Conservation (phyloP, 495 filamentous ascomycete species). For the Achaetomiella virescens region DNA sequence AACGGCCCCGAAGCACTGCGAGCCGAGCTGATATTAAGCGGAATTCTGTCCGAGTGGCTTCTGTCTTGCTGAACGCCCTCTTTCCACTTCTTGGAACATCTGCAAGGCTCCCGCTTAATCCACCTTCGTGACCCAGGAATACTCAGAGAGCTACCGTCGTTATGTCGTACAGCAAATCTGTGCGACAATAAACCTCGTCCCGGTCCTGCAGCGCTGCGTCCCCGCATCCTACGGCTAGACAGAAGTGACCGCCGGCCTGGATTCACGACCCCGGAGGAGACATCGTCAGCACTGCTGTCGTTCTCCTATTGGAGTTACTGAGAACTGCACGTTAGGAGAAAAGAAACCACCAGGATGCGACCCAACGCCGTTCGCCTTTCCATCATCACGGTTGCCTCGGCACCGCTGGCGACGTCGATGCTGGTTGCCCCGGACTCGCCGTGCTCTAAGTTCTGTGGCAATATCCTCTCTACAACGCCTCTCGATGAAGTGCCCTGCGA, state of each 20-base stretch:
- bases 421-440: conserved; percentile 35
- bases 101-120: not conserved
- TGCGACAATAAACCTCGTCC: conserved; percentile 21
- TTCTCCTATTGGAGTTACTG: not conserved
- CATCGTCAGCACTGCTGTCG: not conserved
- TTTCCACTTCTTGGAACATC: not conserved
- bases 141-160: conserved; percentile 7
- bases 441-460: conserved; percentile 41
- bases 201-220: conserved; percentile 18
- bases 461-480: conserved; percentile 32
- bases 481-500: conserved; percentile 37
- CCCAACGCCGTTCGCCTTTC: conserved; percentile 10
- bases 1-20: conserved; percentile 2
- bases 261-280: not conserved
- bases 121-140: not conserved
- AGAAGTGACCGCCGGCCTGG: not conserved
- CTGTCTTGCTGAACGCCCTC: not conserved
- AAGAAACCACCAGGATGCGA: conserved; percentile 18
- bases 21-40: conserved; percentile 6
- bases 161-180: conserved; percentile 23
- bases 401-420: conserved; percentile 28
- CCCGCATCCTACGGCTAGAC: conserved; percentile 11
- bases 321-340: not conserved
- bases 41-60: not conserved
- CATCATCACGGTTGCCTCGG: conserved; percentile 17